A percentile compares a stretch with the other conserved stretches of the same genome.
These are phyloP conservation scores for Zygosaccharomyces rouxii DNA, from an alignment of 805 yeast species.

Conservation along the genomic window DNA sequence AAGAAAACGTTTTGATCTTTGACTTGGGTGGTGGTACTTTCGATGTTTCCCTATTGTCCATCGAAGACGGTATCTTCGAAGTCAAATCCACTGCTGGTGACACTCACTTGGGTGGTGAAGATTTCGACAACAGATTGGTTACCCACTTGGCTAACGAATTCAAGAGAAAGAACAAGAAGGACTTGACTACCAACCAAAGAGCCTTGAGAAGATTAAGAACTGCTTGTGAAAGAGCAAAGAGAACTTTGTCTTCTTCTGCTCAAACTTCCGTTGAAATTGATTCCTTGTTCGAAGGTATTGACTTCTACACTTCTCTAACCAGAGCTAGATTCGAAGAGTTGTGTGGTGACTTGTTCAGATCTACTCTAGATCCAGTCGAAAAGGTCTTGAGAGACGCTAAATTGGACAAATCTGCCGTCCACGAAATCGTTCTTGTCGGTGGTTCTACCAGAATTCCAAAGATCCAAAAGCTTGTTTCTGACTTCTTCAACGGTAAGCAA, in stretches of 20 bases:
- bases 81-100: constrained; percentile 86
- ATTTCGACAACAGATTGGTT: constrained; percentile 94
- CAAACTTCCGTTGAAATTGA: constrained; percentile 96
- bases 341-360: constrained; percentile 93
- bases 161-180: constrained; percentile 98
- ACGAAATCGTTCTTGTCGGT: constrained; percentile 96
- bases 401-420: constrained; percentile 84
- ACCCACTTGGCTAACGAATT: constrained; percentile 90
- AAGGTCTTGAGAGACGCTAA: constrained; percentile 92
- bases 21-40: constrained; percentile 99
- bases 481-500: constrained; percentile 97
- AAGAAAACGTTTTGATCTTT: constrained; percentile 86
- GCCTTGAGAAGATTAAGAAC: constrained; percentile 98
- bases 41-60: constrained; percentile 90
- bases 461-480: constrained; percentile 94
- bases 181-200: constrained; percentile 88
- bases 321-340: constrained; percentile 99
- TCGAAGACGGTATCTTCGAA: constrained; percentile 95
- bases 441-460: constrained; percentile 99
- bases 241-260: constrained; percentile 95
- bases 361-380: constrained; percentile 94
- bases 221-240: constrained; percentile 99
- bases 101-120: constrained; percentile 97
- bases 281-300: constrained; percentile 93
- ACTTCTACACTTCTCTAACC: constrained; percentile 95